Percentiles rank a stretch among this genome's conserved stretches.
phyloP scores from a whole-genome alignment of 139 green algal species.

The Micromonas pusilla region DNA sequence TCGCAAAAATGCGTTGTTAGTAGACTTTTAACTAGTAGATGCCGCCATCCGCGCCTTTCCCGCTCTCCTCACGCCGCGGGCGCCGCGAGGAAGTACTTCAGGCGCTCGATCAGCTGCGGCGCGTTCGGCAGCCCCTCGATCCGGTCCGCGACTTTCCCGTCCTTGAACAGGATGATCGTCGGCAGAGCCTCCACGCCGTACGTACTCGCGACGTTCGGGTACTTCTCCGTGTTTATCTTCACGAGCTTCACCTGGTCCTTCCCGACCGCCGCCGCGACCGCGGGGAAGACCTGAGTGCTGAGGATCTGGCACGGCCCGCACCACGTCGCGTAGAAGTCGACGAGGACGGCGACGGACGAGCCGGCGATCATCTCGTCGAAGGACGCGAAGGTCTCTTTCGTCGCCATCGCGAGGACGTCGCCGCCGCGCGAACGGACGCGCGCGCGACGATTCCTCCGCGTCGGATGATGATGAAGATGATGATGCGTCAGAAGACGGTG shows the following conservation, averaged over 20 bases:
- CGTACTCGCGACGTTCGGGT: conserved; percentile 46
- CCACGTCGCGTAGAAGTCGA: conserved; percentile 76
- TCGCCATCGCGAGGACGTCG: too few relatives aligned
- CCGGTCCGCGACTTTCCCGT: conserved; percentile 47
- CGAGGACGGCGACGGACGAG: conserved; percentile 47
- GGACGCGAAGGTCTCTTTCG: not conserved
- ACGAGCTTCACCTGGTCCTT: conserved; percentile 7
- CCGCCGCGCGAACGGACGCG: not conserved
- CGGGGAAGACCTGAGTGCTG: too few relatives aligned
- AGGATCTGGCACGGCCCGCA: conserved; percentile 37
- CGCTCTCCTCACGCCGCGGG: too few relatives aligned
- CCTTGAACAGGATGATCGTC: conserved; percentile 56
- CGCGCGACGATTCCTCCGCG: not conserved
- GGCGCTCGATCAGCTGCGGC: conserved; percentile 13
- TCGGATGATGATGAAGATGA: too few relatives aligned
- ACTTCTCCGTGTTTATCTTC: conserved; percentile 75
- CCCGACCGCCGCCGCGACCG: not conserved
- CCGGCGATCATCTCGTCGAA: conserved; percentile 20
- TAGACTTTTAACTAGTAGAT: too few relatives aligned
- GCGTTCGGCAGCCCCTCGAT: conserved; percentile 48
- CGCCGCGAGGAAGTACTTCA: not conserved
- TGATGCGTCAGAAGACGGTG: too few relatives aligned
- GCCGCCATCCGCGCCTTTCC: too few relatives aligned
- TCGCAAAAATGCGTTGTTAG: too few relatives aligned
- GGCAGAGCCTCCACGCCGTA: conserved; percentile 56